phyloP scores from a whole-genome alignment of 2,329 filamentous ascomycete species.

The Stemphylium vesicarium region DNA sequence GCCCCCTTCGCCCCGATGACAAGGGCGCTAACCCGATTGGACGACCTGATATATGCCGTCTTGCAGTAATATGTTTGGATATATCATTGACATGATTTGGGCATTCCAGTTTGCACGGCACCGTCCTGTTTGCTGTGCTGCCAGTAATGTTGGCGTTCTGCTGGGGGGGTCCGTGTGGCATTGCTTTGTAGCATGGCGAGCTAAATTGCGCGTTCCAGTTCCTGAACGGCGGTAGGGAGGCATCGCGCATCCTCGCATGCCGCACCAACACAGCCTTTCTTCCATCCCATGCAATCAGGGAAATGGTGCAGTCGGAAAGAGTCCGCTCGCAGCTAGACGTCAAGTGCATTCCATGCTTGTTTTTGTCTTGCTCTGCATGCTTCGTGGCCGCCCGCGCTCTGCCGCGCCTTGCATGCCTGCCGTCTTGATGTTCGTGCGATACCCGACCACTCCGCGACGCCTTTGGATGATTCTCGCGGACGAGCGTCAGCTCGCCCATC shows the following conservation, averaged over 20 bases:
- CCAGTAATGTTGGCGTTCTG: neutral
- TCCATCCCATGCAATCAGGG: slow-evolving; percentile 3
- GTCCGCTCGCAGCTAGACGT: no score
- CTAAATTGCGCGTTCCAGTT: slow-evolving; percentile 18
- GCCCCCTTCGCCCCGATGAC: slow-evolving; percentile 4
- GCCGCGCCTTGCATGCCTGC: neutral
- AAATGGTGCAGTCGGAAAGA: neutral
- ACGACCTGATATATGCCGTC: neutral
- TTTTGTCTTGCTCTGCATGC: neutral
- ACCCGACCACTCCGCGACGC: slow-evolving; percentile 1
- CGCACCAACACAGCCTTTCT: slow-evolving; percentile 8
- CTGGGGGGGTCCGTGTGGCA: slow-evolving; percentile 13
- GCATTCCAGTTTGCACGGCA: neutral
- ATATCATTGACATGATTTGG: neutral
- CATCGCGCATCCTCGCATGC: slow-evolving; percentile 12
- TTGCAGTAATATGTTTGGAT: neutral
- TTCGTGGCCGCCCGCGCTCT: neutral
- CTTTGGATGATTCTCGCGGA: neutral
- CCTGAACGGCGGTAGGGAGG: slow-evolving; percentile 16
- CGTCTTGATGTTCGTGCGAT: slow-evolving; percentile 4
- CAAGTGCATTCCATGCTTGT: neutral
- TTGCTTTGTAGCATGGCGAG: slow-evolving; percentile 9
- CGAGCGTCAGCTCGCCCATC: slow-evolving; percentile 5
- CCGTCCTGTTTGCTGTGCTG: neutral
- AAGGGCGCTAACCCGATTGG: slow-evolving; percentile 2